Evolutionary conservation across 169 alveolate genomes (phyloP), one percentile per base, ranked within the genome.

Genomic region (Plasmodium sp.): DNA sequence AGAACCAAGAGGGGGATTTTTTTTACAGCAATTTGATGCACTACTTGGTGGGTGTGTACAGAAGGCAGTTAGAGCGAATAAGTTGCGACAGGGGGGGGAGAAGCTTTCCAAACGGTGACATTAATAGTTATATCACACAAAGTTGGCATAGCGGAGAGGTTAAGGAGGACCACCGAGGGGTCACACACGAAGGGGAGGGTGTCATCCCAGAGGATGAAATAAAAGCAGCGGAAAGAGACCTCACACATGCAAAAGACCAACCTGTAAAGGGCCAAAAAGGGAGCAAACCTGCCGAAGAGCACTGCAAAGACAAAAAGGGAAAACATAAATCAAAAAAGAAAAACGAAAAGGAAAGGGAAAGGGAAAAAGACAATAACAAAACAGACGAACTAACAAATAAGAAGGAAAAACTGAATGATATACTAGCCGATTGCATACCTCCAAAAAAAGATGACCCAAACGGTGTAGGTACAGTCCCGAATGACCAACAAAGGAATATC

Each of bases 41-140:
- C 54, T 86, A 86, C 43, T 77, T 86, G 81, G 43, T 86, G 45
- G 88, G 81, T 27, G 5, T 86, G 48, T 86, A 86, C 81, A 86
- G 45, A 79, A 79, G 81, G 27, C 80, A 86, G 67, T 77, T 86
- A 33, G 77, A 86, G 12, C 43, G 43, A 9, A 77, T 86, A 86
- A 54, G 67, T 18, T 2, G 18, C 16, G 5, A 56, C 79, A 41
- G 72, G 34, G 56, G 12, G 48, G 27, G 80, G 39, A 31, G 6
- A 22, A 18, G 16, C 14, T 5, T 12, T 12, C 2, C 67, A 34
- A 84, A 84, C 75, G 22, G 22, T 22, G 14, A 48, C 27, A 2
- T 18, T 16, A 41, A 51, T 34, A 48, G 34, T 39, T 27, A 12
- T 22, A 48, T 71, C 73, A 22, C 77, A 22, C 34, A 33, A 6